phyloP scores from a whole-genome alignment of 495 filamentous ascomycete genomes.

The Entonaema liquescens region DNA sequence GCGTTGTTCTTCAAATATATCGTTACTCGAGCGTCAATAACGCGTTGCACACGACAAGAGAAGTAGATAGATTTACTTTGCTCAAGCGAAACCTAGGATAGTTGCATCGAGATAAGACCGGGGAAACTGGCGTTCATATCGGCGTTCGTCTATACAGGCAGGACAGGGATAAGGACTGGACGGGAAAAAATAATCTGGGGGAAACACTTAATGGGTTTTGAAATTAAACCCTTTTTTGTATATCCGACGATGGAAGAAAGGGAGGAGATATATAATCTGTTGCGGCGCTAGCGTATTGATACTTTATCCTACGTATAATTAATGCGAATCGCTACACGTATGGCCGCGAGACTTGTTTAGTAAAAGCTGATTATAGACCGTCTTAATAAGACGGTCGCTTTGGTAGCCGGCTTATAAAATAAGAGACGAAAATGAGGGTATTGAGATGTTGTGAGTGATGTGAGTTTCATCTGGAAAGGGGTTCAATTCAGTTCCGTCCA shows the following conservation, averaged over 20 bases:
- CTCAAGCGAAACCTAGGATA: constrained; percentile 34
- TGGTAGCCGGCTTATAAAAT: neutral
- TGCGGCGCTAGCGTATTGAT: neutral
- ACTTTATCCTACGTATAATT: constrained; percentile 4
- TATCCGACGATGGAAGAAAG: constrained; percentile 10
- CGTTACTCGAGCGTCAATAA: constrained; percentile 11
- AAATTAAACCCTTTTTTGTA: constrained; percentile 23
- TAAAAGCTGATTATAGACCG: neutral
- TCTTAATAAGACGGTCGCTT: neutral
- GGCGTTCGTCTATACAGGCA: constrained; percentile 26
- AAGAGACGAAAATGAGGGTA: neutral
- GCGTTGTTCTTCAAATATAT: neutral
- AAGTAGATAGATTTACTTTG: constrained; percentile 41
- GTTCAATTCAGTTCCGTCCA: neutral
- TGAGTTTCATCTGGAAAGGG: constrained; percentile 1
- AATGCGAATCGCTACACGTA: constrained; percentile 9
- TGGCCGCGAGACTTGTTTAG: neutral
- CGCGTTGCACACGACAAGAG: constrained; percentile 12
- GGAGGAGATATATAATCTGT: neutral
- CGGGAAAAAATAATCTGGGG: constrained; percentile 10
- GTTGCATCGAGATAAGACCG: constrained; percentile 15
- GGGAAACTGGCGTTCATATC: constrained; percentile 21
- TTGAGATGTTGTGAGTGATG: neutral
- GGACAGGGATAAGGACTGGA: neutral
- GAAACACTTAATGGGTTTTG: constrained; percentile 12